Evolutionary conservation across 2,329 filamentous ascomycete species (phyloP).

Genomic region (Onygenales sp.): DNA sequence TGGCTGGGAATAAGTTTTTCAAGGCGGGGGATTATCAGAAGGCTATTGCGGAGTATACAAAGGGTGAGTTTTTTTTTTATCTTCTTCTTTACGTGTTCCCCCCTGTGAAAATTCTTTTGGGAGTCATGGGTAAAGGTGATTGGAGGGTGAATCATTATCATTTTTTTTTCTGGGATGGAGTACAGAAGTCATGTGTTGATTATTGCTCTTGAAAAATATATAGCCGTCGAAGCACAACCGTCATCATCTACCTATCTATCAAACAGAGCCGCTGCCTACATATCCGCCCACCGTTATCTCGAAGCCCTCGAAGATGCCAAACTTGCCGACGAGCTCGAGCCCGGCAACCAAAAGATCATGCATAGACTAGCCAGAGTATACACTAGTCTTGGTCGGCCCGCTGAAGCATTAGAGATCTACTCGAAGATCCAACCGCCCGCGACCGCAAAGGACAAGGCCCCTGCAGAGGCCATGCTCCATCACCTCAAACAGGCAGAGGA

Average conservation of each 20-base stretch:
- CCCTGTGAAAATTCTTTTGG: background rate
- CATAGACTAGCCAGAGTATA: constrained; percentile 83
- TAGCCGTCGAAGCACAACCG: constrained; percentile 82
- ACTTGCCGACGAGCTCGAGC: constrained; percentile 71
- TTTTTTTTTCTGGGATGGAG: background rate
- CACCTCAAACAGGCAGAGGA: constrained; percentile 74
- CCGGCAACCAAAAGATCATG: constrained; percentile 77
- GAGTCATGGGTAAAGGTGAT: background rate
- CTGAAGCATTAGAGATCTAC: constrained; percentile 78
- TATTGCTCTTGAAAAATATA: constrained; percentile 10
- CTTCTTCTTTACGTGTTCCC: constrained; percentile 3
- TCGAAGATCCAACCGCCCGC: constrained; percentile 69
- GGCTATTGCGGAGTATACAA: constrained; percentile 88
- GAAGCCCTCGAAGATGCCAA: constrained; percentile 81
- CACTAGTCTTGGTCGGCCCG: constrained; percentile 73
- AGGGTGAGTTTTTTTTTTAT: constrained; percentile 52
- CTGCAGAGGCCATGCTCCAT: constrained; percentile 75
- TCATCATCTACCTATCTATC: constrained; percentile 81
- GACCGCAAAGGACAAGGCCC: constrained; percentile 72
- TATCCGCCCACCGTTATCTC: constrained; percentile 71
- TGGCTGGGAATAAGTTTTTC: constrained; percentile 91
- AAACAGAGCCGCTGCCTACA: constrained; percentile 90
- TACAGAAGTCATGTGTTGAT: background rate
- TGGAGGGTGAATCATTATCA: background rate
- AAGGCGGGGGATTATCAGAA: constrained; percentile 84